Base-by-base conservation (phyloP, 108 stramenopile species). In the Chaetoceros muelleri region DNA sequence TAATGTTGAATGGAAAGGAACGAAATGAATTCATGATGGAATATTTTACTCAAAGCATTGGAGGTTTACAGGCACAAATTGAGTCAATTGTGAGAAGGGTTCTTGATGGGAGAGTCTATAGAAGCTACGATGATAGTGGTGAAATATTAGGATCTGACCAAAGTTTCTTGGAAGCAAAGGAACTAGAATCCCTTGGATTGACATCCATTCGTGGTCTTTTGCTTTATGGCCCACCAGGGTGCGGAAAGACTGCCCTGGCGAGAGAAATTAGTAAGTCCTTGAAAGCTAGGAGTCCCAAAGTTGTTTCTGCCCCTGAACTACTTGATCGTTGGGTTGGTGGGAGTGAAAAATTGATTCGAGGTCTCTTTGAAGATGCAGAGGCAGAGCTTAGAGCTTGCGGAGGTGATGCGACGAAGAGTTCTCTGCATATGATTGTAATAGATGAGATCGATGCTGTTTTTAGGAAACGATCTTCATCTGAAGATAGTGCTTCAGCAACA, bases 241-340 rank as follows among this genome's bases (percentile, higher is more conserved):
- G 80, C 17, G 90, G 83, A 31, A 92, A 93, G 63, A 95, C 89
- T 24, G 78, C 82, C 3, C 68, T 90, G 18, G 90, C 90, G 2
- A 62, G 94, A 3, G 94, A 91, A 54, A 90, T 98, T 34, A 82
- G 95, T 28, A 72, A 71, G 53, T 87, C 91, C 20, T 71, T 97
- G 52, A 64, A 79, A 30, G 94, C 95, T 0, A 83, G 93, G 28
- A 79, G 83, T 58, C 87, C 96, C 23, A 94, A 95, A 66, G 93
- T 96, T 45, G 91, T 95, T 23, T 86, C 93, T 19, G 93, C 88
- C 22, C 92, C 94, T 13, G 91, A 99, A 70, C 75, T 98, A 30
- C 77, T 98, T 49, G 95, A 98, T 74, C 88, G 95, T 62, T 98
- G 95, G 89, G 96, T 98, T 10, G 97, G 96, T 16, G 95, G 94